Evolutionary conservation across 192 early-diverging fungal genomes (phyloP), one percentile per base, ranked within the genome.

Genomic region (Oehlia diaphana): DNA sequence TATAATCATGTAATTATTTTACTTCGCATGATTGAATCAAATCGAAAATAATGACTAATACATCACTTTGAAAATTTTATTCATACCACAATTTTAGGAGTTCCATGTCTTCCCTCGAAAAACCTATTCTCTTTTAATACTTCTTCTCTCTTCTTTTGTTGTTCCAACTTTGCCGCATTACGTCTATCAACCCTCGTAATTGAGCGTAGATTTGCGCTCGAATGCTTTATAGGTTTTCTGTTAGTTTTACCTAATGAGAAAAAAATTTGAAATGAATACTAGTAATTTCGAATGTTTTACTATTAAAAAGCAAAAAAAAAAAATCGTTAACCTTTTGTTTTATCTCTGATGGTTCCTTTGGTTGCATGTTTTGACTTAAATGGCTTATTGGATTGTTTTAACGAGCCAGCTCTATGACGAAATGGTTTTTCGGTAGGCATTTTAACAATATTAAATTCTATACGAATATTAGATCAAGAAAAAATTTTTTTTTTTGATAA

Each of bases 291-390:
- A 42, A 42, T 42, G 6, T 8, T 42, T 42, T 42, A 42, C 39
- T 42, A 42, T 42, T 9, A 8, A 42, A 42, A 42, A 42, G 39
- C 39, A 42, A 5, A 42, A 42, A 42, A 39, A 39, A 42, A 8
- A 42, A 0, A 9, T 42, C 39, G 6, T 9, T 42, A 81, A 91
- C 91, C 93, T 79, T 98, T 98, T 64, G 87, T 87, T 78, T 92
- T 91, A 76, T 93, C 93, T 80, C 94, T 93, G 61, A 95, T 78
- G 14, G 85, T 81, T 50, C 93, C 92, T 79, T 98, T 99, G 1
- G 95, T 89, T 28, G 94, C 89, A 89, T 95, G 94, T 81, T 93
- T 92, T 12, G 94, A 95, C 87, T 99, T 99, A 92, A 99, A 99
- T 73, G 92, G 91, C 85, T 98, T 99, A 92, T 99, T 97, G 79